These are phyloP conservation scores for Solanum chmielewskii DNA, from an alignment of 257 asterid species.

Conservation along the genomic window DNA sequence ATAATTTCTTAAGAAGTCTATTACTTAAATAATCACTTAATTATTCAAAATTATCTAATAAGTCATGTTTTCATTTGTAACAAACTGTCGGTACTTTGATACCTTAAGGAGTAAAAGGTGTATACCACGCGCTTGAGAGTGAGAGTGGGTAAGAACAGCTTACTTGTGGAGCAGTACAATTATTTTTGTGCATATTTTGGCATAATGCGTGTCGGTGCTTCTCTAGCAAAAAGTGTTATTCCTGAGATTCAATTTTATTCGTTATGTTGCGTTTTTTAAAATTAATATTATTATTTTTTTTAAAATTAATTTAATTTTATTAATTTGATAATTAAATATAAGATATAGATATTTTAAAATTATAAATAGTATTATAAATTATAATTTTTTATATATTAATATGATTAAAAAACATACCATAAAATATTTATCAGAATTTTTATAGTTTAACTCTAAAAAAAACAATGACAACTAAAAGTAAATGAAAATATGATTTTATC, in stretches of 20 bases:
- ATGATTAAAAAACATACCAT: accelerated
- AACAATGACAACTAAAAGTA: too few species aligned
- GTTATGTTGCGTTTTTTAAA: accelerated
- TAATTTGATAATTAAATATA: too few species aligned
- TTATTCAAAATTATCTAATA: too few species aligned
- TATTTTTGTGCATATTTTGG: neutral
- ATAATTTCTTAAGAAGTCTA: too few species aligned
- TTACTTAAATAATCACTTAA: too few species aligned
- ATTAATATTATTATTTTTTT: too few species aligned
- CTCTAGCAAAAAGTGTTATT: neutral
- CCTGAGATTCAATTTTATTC: too few species aligned
- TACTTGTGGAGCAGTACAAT: neutral
- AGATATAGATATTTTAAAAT: accelerated
- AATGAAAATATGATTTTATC: neutral
- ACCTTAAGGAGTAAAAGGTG: neutral
- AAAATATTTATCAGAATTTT: too few species aligned
- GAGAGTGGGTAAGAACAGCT: neutral
- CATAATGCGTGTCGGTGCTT: neutral
- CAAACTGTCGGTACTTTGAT: neutral
- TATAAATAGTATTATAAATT: too few species aligned
- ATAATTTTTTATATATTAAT: accelerated
- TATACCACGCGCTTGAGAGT: neutral
- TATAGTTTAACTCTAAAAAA: too few species aligned
- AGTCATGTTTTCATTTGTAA: neutral
- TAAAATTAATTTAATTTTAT: too few species aligned